Conservation (phyloP, 2,329 filamentous ascomycete species). For the Trichoderma sp. region DNA sequence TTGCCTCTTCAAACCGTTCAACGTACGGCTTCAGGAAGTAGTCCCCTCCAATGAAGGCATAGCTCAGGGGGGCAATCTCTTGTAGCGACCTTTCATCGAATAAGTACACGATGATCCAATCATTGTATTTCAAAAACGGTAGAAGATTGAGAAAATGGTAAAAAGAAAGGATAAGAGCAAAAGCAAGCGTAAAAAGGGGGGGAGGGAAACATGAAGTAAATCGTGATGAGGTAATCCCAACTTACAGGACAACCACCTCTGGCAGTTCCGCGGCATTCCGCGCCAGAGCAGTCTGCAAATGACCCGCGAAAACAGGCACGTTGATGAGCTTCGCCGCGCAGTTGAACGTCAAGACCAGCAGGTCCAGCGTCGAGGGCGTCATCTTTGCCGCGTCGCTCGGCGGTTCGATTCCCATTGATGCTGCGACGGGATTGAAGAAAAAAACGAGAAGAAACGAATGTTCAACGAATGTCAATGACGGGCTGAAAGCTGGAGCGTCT, state of each 20-base stretch:
- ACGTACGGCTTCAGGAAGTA: constrained; percentile 77
- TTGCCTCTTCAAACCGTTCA: constrained; percentile 64
- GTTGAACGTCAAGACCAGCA: constrained; percentile 87
- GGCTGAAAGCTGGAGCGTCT: not conserved
- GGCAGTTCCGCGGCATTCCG: constrained; percentile 47
- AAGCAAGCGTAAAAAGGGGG: not conserved
- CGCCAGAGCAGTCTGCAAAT: constrained; percentile 61
- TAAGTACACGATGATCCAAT: not conserved
- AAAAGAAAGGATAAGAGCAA: not conserved
- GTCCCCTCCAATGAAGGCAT: constrained; percentile 82
- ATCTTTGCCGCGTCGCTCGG: constrained; percentile 24
- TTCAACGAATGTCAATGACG: not conserved
- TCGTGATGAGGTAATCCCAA: constrained; percentile 21
- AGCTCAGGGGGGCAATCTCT: constrained; percentile 80
- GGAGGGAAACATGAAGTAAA: not conserved
- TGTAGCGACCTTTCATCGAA: constrained; percentile 66
- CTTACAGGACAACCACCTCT: constrained; percentile 57
- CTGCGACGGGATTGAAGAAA: not conserved
- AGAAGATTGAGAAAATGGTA: not conserved
- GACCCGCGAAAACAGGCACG: constrained; percentile 64
- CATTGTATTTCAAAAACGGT: not conserved
- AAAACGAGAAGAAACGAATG: not conserved
- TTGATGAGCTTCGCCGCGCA: constrained; percentile 73
- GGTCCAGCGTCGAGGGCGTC: constrained; percentile 54
- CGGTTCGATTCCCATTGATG: not conserved